Evolutionary conservation across 139 green algal genomes (phyloP).

Genomic region (Chlorella sorokiniana): DNA sequence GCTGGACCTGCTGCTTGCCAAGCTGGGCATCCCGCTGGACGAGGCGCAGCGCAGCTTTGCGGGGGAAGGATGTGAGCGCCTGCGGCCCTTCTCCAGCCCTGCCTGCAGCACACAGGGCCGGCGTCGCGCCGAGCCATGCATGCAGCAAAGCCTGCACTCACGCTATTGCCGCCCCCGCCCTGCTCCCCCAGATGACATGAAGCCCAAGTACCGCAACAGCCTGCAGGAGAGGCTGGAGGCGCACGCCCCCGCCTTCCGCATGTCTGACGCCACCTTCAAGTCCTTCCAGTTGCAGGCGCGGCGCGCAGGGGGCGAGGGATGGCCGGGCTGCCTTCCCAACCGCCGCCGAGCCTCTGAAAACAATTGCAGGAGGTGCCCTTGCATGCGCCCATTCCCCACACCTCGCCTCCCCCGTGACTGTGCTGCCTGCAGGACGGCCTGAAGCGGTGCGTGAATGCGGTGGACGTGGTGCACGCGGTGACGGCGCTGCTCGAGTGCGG

Average conservation of each 20-base stretch:
- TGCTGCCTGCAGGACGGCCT: conserved; percentile 45
- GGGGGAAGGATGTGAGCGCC: conserved; percentile 20
- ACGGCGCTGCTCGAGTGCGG: conserved; percentile 62
- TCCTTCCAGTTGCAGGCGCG: conserved; percentile 44
- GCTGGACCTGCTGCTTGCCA: conserved; percentile 75
- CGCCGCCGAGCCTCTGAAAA: too few species aligned
- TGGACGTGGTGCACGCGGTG: conserved; percentile 64
- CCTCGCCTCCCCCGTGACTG: neutral
- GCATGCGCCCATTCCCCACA: neutral
- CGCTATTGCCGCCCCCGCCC: neutral
- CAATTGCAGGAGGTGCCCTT: neutral
- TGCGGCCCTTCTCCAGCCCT: neutral
- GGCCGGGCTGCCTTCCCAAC: neutral
- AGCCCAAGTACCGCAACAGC: conserved; percentile 39
- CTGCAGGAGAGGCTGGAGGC: conserved; percentile 40
- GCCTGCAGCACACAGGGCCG: too few species aligned
- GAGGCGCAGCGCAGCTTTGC: conserved; percentile 44
- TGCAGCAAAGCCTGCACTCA: neutral
- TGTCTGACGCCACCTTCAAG: conserved; percentile 56
- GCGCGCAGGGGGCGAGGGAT: too few species aligned
- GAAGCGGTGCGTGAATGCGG: conserved; percentile 40
- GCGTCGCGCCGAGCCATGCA: too few species aligned
- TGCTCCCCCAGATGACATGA: conserved; percentile 56
- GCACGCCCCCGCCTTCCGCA: conserved; percentile 50
- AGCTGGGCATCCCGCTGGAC: conserved; percentile 75